These are phyloP conservation scores for Pichia ethanolica DNA, from an alignment of 805 yeast genomes.

Conservation along the genomic window DNA sequence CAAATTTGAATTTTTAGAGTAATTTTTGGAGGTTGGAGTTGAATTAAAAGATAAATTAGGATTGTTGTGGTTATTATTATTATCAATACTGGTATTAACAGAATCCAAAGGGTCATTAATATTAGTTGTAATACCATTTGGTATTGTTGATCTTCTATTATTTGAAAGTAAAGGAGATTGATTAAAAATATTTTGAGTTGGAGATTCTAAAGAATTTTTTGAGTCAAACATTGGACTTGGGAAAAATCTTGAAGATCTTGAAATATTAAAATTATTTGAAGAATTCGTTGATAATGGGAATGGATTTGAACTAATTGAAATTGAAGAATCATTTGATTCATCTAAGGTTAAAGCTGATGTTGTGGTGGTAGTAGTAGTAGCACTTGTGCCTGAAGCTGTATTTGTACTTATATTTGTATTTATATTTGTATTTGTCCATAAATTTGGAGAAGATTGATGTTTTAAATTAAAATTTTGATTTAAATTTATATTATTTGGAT, in stretches of 20 bases:
- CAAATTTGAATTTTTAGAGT: background rate
- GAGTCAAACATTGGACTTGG: constrained; percentile 24
- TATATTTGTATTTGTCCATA: constrained; percentile 13
- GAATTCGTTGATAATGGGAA: constrained; percentile 5
- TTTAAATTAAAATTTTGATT: background rate
- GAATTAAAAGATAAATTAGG: background rate
- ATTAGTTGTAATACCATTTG: background rate
- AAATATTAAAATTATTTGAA: constrained; percentile 5
- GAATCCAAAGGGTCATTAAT: background rate
- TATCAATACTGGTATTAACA: too few species aligned
- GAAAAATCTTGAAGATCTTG: constrained; percentile 15
- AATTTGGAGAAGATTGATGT: constrained; percentile 17
- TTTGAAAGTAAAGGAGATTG: background rate
- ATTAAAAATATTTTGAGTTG: background rate
- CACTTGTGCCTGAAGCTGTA: too few species aligned
- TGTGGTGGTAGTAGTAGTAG: too few species aligned
- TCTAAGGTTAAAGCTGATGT: background rate
- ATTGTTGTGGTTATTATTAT: too few species aligned
- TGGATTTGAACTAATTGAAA: background rate
- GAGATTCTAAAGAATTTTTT: background rate
- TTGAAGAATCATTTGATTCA: background rate
- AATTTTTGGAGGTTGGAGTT: background rate
- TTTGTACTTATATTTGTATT: too few species aligned
- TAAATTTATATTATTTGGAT: background rate
- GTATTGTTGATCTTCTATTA: background rate